phyloP scores from a whole-genome alignment of 2,329 filamentous ascomycete species.

The Cladosporium austrohemisphaericum region DNA sequence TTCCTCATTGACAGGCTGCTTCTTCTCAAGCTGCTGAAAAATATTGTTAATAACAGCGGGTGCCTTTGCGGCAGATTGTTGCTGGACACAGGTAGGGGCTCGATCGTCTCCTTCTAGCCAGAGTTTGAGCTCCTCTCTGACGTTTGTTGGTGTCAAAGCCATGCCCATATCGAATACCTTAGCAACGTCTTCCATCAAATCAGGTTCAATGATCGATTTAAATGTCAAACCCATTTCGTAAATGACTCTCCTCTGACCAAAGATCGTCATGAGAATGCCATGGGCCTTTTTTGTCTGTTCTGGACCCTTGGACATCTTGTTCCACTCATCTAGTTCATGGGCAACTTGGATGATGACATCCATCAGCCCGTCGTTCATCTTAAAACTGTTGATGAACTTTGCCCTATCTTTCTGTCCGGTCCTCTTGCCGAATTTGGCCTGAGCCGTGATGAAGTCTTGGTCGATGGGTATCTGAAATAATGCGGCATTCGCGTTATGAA shows the following conservation, averaged over 20 bases:
- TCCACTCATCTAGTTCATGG: not conserved
- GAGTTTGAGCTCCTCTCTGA: not conserved
- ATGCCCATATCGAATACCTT: not conserved
- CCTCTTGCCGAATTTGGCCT: not conserved
- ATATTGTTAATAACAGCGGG: not conserved
- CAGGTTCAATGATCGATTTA: not conserved
- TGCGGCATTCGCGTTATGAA: not conserved
- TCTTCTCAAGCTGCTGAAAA: not conserved
- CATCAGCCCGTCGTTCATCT: not conserved
- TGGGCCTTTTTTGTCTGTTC: not conserved
- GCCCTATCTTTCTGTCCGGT: not conserved
- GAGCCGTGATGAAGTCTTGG: not conserved
- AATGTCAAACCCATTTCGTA: not conserved
- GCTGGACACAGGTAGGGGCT: not conserved
- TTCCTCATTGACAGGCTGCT: not conserved
- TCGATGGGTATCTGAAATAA: too few relatives aligned
- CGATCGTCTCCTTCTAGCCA: not conserved
- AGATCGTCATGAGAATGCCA: not conserved
- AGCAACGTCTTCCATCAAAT: not conserved
- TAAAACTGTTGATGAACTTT: not conserved
- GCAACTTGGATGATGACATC: not conserved
- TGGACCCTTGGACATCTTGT: not conserved
- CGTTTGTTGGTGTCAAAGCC: not conserved
- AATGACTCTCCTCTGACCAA: not conserved
- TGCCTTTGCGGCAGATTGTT: not conserved